Conservation (phyloP, 1,139 yeast species). For the Blastobotrys ciferrii region DNA sequence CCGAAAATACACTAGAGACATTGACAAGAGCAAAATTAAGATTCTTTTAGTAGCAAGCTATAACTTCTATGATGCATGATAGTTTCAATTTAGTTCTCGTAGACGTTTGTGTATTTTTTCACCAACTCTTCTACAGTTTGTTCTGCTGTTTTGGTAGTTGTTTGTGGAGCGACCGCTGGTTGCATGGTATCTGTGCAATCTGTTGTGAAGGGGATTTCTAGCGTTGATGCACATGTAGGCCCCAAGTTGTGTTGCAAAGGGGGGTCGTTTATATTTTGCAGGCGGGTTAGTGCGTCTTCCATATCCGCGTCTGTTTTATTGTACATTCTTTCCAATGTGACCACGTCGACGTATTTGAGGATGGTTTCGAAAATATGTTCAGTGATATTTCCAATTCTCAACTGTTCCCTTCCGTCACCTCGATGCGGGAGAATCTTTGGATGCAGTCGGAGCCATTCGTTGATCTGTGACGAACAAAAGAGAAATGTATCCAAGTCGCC, state of each 20-base stretch:
- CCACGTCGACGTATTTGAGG: background rate
- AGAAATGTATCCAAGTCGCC: background rate
- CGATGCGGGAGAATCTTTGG: background rate
- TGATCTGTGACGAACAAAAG: background rate
- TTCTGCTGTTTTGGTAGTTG: no score
- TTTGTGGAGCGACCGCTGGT: no score
- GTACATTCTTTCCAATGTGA: background rate
- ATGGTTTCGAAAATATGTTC: background rate
- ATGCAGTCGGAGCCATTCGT: background rate
- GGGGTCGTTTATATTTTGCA: background rate
- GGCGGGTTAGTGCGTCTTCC: background rate
- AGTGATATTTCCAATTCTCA: background rate
- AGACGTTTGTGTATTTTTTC: no score
- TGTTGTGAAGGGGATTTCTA: no score
- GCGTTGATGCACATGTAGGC: background rate
- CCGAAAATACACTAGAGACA: no score
- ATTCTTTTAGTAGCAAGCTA: no score
- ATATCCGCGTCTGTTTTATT: background rate
- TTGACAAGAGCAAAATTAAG: no score
- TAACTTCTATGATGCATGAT: no score
- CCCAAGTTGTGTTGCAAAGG: background rate
- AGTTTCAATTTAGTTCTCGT: no score
- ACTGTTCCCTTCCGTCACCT: background rate
- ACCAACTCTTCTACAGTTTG: no score
- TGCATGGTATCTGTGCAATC: no score